Evolutionary conservation across 768 basidiomycete genomes (phyloP).

Genomic region (Serendipita vermifera): DNA sequence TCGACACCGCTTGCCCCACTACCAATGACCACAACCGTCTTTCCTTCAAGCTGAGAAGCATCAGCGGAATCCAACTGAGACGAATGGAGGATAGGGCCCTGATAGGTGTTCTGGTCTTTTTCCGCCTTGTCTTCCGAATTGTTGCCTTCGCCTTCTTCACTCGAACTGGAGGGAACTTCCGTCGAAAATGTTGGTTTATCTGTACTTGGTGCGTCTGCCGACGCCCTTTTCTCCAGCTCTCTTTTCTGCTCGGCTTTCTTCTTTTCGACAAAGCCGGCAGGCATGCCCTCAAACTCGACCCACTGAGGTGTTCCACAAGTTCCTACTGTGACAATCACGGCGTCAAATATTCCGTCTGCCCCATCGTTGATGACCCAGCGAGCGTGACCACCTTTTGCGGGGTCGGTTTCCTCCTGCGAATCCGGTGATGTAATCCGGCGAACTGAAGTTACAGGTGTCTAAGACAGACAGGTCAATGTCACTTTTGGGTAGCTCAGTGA

Average conservation of each 20-base stretch:
- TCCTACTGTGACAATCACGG: conserved; percentile 36
- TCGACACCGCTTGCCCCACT: conserved; percentile 46
- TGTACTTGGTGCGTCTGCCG: not conserved
- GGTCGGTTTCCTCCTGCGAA: conserved; percentile 11
- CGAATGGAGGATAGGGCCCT: conserved; percentile 34
- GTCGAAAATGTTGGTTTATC: not conserved
- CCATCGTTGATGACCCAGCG: conserved; percentile 39
- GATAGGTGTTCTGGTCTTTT: conserved; percentile 20
- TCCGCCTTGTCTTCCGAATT: conserved; percentile 11
- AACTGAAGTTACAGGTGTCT: conserved; percentile 27
- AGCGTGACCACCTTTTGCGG: conserved; percentile 19
- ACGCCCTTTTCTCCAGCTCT: too few relatives aligned
- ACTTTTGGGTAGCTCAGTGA: not conserved
- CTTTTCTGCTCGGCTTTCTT: conserved; percentile 9
- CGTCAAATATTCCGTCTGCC: conserved; percentile 36
- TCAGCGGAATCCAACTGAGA: conserved; percentile 33
- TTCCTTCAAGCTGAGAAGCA: conserved; percentile 23
- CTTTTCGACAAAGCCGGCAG: conserved; percentile 19
- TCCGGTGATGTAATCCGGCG: conserved; percentile 16
- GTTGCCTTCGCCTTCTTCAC: not conserved
- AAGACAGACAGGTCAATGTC: too few relatives aligned
- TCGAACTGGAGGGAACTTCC: not conserved
- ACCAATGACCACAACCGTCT: conserved; percentile 35
- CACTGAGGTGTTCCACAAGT: conserved; percentile 38
- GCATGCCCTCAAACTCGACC: conserved; percentile 34